Percentiles rank a stretch among this genome's conserved stretches.
phyloP scores from a whole-genome alignment of 768 basidiomycete species.

The Boletus sp. region DNA sequence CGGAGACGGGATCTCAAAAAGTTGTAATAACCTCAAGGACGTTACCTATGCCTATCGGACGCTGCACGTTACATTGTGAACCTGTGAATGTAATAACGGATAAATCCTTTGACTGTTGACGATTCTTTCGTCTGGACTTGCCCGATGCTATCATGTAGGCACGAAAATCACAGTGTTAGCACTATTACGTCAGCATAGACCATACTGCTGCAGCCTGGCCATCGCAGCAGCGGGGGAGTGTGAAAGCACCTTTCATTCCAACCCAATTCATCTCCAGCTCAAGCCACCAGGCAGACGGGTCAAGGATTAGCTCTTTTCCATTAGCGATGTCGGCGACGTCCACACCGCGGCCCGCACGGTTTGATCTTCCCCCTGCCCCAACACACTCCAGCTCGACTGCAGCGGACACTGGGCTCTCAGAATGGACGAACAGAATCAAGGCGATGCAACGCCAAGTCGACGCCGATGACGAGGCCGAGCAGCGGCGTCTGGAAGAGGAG shows the following conservation, averaged over 20 bases:
- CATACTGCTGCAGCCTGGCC: too few relatives aligned
- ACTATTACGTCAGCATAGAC: slow-evolving; percentile 22
- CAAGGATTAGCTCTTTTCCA: background rate
- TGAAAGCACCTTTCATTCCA: background rate
- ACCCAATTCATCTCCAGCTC: too few relatives aligned
- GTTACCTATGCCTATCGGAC: background rate
- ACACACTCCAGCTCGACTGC: slow-evolving; percentile 13
- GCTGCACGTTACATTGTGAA: background rate
- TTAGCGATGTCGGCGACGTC: slow-evolving; percentile 29
- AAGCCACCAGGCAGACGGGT: background rate
- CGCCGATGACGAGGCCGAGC: slow-evolving; percentile 76
- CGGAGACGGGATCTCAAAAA: background rate
- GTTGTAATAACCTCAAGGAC: background rate
- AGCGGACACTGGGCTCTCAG: slow-evolving; percentile 66
- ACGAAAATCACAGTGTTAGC: background rate
- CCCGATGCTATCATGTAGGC: background rate
- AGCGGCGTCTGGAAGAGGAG: slow-evolving; percentile 59
- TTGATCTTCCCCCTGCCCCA: slow-evolving; percentile 40
- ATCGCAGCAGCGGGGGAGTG: background rate
- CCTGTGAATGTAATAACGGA: slow-evolving; percentile 2
- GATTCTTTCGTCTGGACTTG: background rate
- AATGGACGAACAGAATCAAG: slow-evolving; percentile 81
- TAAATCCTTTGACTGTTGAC: background rate
- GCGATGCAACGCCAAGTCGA: slow-evolving; percentile 80
- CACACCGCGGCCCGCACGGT: slow-evolving; percentile 30